A percentile compares a stretch with the other conserved stretches of the same genome.
Evolutionary conservation across 495 filamentous ascomycete genomes (phyloP).

Genomic region (Podospora australis): DNA sequence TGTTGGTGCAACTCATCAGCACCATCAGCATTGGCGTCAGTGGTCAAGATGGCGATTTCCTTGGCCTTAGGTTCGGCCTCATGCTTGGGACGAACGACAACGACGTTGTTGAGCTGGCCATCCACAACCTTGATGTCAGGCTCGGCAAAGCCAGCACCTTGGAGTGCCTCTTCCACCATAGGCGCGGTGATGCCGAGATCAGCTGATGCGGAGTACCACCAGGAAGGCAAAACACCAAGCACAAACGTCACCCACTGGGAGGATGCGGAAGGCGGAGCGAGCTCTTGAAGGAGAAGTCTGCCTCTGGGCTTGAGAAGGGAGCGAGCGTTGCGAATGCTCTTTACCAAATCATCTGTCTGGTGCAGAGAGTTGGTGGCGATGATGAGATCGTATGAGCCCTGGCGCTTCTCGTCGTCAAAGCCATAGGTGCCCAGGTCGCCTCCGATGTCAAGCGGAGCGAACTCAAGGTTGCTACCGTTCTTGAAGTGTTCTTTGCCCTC

Average conservation of each 20-base stretch:
- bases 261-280: conserved; percentile 31
- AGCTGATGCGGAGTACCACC: too few species aligned
- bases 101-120: too few species aligned
- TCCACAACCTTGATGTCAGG: too few species aligned
- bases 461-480: conserved; percentile 35
- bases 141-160: conserved; percentile 39
- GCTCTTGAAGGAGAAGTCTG: conserved; percentile 39
- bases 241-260: conserved; percentile 22
- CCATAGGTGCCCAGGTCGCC: conserved; percentile 34
- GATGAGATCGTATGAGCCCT: conserved; percentile 43
- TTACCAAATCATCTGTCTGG: conserved; percentile 31
- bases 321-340: conserved; percentile 36
- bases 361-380: conserved; percentile 38
- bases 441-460: conserved; percentile 38
- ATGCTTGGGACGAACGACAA: too few species aligned
- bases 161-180: conserved; percentile 23
- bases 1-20: too few species aligned
- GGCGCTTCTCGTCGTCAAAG: too few species aligned
- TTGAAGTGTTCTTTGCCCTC: conserved; percentile 17
- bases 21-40: too few species aligned
- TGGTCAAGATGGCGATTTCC: too few species aligned
- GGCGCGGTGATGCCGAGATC: conserved; percentile 35
- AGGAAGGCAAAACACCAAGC: conserved; percentile 37
- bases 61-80: too few species aligned
- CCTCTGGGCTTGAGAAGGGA: conserved; percentile 46